Evolutionary conservation across 148 eudicot genomes (phyloP).

Genomic region (Gaultheria prostrata): DNA sequence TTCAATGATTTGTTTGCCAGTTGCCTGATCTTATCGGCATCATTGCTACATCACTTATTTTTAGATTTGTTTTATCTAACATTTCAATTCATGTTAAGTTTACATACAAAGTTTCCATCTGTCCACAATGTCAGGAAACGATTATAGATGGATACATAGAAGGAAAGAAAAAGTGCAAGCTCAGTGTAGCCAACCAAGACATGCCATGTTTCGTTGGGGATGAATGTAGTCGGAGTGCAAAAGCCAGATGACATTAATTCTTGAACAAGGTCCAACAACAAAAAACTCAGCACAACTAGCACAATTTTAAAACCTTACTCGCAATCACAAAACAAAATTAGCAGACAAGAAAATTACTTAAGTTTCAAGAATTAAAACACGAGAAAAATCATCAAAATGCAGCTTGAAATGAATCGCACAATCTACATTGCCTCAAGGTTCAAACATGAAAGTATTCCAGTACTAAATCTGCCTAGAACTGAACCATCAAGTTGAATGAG

Average conservation of each 20-base stretch:
- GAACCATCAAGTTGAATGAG: background rate
- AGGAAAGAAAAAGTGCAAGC: background rate
- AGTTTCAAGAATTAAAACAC: background rate
- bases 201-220: background rate
- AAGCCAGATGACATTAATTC: background rate
- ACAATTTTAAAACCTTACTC: background rate
- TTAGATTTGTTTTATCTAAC: background rate
- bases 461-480: background rate
- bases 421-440: background rate
- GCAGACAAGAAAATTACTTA: background rate
- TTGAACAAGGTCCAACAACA: constrained; percentile 1
- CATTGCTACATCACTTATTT: background rate
- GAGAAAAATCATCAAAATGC: background rate
- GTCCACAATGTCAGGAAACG: background rate
- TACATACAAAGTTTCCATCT: background rate
- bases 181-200: background rate
- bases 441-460: constrained; percentile 2
- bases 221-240: background rate
- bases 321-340: background rate
- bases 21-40: background rate
- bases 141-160: background rate
- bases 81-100: background rate
- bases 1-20: background rate
- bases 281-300: background rate
- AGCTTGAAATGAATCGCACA: background rate